Evolutionary conservation across 306 rosid species (phyloP), one percentile per base, ranked within the genome.

Genomic region (Sindora glabra): DNA sequence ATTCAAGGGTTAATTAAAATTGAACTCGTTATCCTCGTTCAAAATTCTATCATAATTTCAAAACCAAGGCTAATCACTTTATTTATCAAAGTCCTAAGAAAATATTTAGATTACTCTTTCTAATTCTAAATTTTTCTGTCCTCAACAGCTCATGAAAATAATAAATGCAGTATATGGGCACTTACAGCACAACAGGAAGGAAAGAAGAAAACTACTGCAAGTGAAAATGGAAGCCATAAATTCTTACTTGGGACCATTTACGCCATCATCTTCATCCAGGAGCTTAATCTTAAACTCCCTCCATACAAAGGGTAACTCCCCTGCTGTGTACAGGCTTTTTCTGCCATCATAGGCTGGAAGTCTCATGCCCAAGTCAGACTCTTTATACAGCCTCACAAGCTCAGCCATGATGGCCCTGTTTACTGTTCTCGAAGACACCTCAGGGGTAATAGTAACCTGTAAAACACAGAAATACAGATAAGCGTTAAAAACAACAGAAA

Each of bases 311-410:
- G 99, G 99, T 61, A 29, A 4, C 75, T 79, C 85, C 50, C 99
- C 99, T 66, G 99, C 99, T 21, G 97, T 89, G 84, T 94, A 94
- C 65, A 94, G 75, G 67, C 90, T 84, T 84, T 84, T 89, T 57
- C 99, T 74, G 66, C 99, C 99, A 75, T 94, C 99, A 77, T 89
- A 94, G 18, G 97, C 99, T 21, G 97, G 99, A 41, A 94, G 95
- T 64, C 97, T 89, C 88, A 52, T 86, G 50, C 94, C 99, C 38
- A 94, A 63, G 68, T 94, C 97, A 72, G 97, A 76, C 62, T 86
- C 96, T 69, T 66, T 82, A 62, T 92, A 82, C 71, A 80, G 64
- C 53, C 86, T 82, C 85, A 92, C 99, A 55, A 92, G 84, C 48
- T 92, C 99, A 8, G 90, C 95, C 76, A 92, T 83, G 22, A 92